Evolutionary conservation across 2,329 filamentous ascomycete genomes (phyloP).

Genomic region (Botryotinia convoluta): DNA sequence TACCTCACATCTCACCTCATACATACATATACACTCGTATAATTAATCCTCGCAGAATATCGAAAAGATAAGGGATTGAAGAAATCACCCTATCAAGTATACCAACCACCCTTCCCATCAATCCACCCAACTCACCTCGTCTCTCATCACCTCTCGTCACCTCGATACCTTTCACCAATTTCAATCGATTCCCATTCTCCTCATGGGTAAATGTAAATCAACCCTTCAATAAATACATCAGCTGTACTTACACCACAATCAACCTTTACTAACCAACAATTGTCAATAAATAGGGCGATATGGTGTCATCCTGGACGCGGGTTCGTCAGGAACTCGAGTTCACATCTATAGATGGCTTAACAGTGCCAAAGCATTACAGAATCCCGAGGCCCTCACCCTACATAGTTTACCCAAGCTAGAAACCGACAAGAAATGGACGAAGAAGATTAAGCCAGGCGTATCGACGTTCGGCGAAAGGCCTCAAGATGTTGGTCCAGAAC

Average conservation of each 20-base stretch:
- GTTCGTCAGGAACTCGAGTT: slow-evolving; percentile 92
- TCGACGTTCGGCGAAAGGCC: slow-evolving; percentile 83
- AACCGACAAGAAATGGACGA: slow-evolving; percentile 83
- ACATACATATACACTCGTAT: neutral
- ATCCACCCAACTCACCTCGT: neutral
- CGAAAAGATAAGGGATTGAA: neutral
- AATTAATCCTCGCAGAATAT: neutral
- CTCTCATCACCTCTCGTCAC: neutral
- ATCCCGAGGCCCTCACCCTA: slow-evolving; percentile 58
- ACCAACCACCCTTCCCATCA: neutral
- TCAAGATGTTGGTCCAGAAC: slow-evolving; percentile 73
- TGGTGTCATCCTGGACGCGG: slow-evolving; percentile 95
- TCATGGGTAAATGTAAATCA: slow-evolving; percentile 21
- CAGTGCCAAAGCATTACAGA: slow-evolving; percentile 61
- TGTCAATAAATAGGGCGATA: slow-evolving; percentile 53
- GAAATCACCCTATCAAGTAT: neutral
- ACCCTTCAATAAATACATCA: neutral
- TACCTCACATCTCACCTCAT: neutral
- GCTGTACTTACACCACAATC: neutral
- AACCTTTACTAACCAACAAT: neutral
- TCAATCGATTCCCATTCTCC: neutral
- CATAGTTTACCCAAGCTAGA: slow-evolving; percentile 74
- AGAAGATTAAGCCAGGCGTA: slow-evolving; percentile 91
- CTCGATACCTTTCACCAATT: neutral
- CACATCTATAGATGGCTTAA: slow-evolving; percentile 95